phyloP scores from a whole-genome alignment of 257 asterid species.

The Solanum lycopersicoides region DNA sequence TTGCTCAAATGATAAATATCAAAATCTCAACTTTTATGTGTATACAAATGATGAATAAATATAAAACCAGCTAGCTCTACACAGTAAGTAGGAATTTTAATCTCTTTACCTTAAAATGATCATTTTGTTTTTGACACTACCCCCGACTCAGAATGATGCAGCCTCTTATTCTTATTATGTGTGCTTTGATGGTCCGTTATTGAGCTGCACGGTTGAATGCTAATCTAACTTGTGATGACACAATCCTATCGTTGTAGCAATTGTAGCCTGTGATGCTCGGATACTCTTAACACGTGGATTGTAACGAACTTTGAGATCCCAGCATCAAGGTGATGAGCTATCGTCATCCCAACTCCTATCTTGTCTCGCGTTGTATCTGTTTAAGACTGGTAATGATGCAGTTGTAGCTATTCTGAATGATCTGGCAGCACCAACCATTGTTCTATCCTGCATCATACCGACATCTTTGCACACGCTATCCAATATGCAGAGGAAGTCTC shows the following conservation, averaged over 20 bases:
- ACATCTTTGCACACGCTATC: constrained; percentile 61
- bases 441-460: constrained; percentile 10
- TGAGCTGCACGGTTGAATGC: neutral
- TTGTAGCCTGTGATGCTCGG: neutral
- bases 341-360: neutral
- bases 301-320: neutral
- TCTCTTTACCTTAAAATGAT: neutral
- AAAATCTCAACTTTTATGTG: neutral
- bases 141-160: neutral
- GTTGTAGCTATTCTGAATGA: constrained; percentile 9
- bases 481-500: constrained; percentile 50
- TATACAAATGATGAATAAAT: neutral
- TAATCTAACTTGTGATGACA: neutral
- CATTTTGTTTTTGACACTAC: neutral
- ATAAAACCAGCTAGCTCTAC: neutral
- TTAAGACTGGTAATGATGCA: neutral
- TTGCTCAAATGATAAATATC: neutral
- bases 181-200: neutral
- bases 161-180: neutral
- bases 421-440: constrained; percentile 8
- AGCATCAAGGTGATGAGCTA: neutral
- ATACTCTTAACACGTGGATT: neutral
- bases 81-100: neutral
- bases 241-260: neutral
- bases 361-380: neutral